phyloP scores from a whole-genome alignment of 2,329 filamentous ascomycete species.

The Bretziella fagacearum region DNA sequence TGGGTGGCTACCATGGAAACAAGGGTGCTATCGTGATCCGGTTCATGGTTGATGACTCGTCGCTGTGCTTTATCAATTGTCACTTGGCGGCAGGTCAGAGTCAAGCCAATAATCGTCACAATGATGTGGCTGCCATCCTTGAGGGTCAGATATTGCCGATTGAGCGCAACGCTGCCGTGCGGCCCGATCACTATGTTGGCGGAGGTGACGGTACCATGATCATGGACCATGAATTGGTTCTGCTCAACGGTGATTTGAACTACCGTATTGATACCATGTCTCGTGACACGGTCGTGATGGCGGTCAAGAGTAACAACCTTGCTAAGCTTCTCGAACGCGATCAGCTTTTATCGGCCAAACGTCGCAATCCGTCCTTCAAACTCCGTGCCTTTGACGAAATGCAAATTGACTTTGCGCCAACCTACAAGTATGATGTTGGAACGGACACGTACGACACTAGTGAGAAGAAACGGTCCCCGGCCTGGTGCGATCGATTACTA shows the following conservation, averaged over 20 bases:
- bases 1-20: constrained; percentile 90
- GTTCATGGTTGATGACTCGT: constrained; percentile 88
- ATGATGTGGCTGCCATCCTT: constrained; percentile 78
- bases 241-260: constrained; percentile 90
- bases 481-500: constrained; percentile 92
- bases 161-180: constrained; percentile 47
- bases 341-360: constrained; percentile 74
- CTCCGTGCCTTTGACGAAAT: constrained; percentile 81
- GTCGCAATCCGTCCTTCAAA: constrained; percentile 77
- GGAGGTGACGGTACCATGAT: constrained; percentile 95
- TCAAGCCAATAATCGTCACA: constrained; percentile 79
- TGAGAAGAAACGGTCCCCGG: constrained; percentile 84
- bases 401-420: constrained; percentile 81
- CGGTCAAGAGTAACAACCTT: constrained; percentile 66
- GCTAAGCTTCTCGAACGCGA: constrained; percentile 79
- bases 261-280: constrained; percentile 97
- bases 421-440: constrained; percentile 96
- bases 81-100: constrained; percentile 89
- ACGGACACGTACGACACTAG: constrained; percentile 87
- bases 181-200: constrained; percentile 65
- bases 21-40: constrained; percentile 85
- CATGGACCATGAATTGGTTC: constrained; percentile 91
- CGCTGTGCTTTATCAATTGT: constrained; percentile 91
- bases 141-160: constrained; percentile 59
- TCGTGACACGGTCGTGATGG: constrained; percentile 77